A percentile compares a stretch with the other conserved stretches of the same genome.
Conservation (phyloP, 2,329 filamentous ascomycete species). For the Arthrinium phaeospermum region DNA sequence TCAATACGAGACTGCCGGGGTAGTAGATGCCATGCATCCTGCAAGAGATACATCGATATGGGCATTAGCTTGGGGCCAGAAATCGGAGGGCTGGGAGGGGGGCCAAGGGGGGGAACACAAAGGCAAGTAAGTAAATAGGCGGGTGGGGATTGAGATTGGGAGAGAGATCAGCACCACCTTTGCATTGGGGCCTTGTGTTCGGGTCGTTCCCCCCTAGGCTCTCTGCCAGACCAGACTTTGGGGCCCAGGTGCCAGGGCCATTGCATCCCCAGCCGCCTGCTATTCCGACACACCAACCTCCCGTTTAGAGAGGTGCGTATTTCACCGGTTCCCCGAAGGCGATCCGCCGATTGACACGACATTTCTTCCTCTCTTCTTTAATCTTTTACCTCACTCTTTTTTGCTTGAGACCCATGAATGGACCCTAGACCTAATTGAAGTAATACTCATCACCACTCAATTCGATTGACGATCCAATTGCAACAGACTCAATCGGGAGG, state of each 20-base stretch:
- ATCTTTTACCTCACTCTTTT: not conserved
- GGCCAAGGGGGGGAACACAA: not conserved
- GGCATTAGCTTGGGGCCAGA: conserved; percentile 2
- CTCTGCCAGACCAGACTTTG: not conserved
- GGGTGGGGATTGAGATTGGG: not conserved
- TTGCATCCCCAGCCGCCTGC: conserved; percentile 5
- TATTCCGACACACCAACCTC: not conserved
- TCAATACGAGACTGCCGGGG: not conserved
- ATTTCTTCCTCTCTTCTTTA: not conserved
- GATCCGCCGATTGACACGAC: not conserved
- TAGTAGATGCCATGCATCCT: not conserved
- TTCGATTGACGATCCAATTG: not conserved
- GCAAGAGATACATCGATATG: not conserved
- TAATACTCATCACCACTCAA: not conserved
- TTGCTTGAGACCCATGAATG: not conserved
- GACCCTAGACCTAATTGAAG: not conserved
- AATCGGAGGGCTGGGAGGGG: not conserved
- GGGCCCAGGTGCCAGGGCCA: not conserved
- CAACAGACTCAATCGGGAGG: not conserved
- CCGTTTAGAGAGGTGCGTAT: conserved; percentile 9
- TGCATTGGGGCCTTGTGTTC: not conserved
- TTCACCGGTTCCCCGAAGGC: not conserved
- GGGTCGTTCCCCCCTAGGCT: not conserved
- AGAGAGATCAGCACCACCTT: not conserved
- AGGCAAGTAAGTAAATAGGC: not conserved